Evolutionary conservation across 805 yeast genomes (phyloP), one percentile per base, ranked within the genome.

Genomic region (Kregervanrija fluxuum): DNA sequence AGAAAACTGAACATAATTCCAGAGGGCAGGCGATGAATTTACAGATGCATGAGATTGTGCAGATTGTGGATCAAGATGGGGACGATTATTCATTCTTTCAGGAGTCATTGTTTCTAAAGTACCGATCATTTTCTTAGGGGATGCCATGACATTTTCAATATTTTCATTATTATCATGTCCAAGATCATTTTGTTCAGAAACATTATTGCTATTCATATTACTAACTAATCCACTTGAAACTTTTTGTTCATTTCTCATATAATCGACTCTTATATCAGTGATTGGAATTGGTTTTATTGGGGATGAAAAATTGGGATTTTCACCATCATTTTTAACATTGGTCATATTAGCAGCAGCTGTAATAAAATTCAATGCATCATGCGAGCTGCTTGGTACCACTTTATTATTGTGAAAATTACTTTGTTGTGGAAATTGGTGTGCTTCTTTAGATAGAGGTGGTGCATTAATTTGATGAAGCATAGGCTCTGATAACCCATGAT

Each of bases 1-100:
- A 11, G 71, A 66, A 41, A 90, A 80, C 56, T 89, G 96, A 57
- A 90, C 87, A 66, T 86, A 81, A 59, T 85, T 86, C 97, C 96
- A 87, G 47, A 90, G 77, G 13, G 95, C 96, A 1, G 98, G 98
- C 1, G 95, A 86, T 30, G 83, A 77, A 40, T 67, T 73, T 6
- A 57, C 66, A 64, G 76, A 66, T 67, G 62, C 62, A 68, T 59
- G 60, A 36, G 65, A 67, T 56, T 60, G 70, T 43, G 56, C 48
- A 8, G 60, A 57, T 13, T 56, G 54, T 14, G 59, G 60, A 33
- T 57, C 63, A 33, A 56, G 35, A 38, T 51, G 53, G 8, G 56
- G 56, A 37, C 60, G 53, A 11, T 57, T 52, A 8, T 59, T 48
- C 10, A 82, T 82, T 34, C 85, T 59, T 49, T 78, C 85, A 2